A percentile compares a stretch with the other conserved stretches of the same genome.
Conservation (phyloP, 2,329 filamentous ascomycete genomes). For the Dothidotthia symphoricarpi region DNA sequence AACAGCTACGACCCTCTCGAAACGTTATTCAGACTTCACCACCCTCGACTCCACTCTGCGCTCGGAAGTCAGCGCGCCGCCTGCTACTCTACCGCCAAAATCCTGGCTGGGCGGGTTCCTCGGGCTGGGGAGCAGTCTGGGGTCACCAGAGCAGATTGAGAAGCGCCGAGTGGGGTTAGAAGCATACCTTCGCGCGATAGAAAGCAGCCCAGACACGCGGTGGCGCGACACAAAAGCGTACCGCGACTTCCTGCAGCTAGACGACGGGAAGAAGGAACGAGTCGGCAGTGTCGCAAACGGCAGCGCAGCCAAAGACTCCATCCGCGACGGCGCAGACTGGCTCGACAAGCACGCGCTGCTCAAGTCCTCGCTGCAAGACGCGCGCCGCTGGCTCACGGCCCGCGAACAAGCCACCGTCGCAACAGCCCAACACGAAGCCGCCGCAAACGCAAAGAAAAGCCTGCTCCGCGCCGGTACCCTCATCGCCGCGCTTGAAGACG, state of each 20-base stretch:
- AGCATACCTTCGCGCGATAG: conserved; percentile 68
- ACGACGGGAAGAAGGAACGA: conserved; percentile 25
- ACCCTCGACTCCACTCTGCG: conserved; percentile 63
- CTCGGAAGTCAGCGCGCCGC: conserved; percentile 63
- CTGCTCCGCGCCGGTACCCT: conserved; percentile 67
- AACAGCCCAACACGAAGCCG: conserved; percentile 65
- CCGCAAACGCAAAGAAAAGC: conserved; percentile 70
- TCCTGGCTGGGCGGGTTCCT: conserved; percentile 66
- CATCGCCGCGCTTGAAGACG: conserved; percentile 64
- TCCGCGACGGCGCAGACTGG: conserved; percentile 62
- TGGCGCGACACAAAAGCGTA: conserved; percentile 74
- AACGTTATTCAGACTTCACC: conserved; percentile 79
- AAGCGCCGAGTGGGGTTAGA: conserved; percentile 68
- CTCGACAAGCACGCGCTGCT: conserved; percentile 72
- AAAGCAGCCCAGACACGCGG: conserved; percentile 68
- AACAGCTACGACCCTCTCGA: conserved; percentile 71
- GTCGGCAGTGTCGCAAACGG: conserved; percentile 22
- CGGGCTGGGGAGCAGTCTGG: conserved; percentile 57
- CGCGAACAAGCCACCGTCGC: conserved; percentile 63
- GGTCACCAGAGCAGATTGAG: conserved; percentile 67
- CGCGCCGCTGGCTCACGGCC: conserved; percentile 63
- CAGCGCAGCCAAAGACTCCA: conserved; percentile 41
- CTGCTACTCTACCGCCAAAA: conserved; percentile 67
- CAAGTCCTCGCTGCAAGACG: conserved; percentile 68
- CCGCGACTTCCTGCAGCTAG: conserved; percentile 69